phyloP scores from a whole-genome alignment of 495 filamentous ascomycete species.

The Corynascus novoguineensis region DNA sequence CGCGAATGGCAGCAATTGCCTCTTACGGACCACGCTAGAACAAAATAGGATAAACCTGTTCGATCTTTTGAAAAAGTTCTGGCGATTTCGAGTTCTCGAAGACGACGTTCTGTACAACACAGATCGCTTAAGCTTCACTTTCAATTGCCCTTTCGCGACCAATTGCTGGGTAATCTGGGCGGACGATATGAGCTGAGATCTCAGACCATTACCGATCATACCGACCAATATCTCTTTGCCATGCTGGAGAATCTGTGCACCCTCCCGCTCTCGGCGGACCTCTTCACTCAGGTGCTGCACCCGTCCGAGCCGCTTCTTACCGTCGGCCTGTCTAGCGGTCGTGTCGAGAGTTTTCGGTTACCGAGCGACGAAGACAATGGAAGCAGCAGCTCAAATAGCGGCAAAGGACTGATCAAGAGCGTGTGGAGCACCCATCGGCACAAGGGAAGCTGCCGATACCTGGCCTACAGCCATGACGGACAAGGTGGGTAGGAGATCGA shows the following conservation, averaged over 20 bases:
- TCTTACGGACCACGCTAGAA: neutral
- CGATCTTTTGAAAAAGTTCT: constrained; percentile 4
- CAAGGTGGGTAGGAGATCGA: constrained; percentile 36
- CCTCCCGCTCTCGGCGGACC: constrained; percentile 76
- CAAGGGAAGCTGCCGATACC: constrained; percentile 80
- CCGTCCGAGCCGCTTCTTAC: constrained; percentile 76
- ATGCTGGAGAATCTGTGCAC: constrained; percentile 84
- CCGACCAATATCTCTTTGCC: neutral
- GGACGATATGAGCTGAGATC: constrained; percentile 7
- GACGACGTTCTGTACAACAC: neutral
- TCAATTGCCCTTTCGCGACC: too few species aligned
- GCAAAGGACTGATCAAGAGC: constrained; percentile 71
- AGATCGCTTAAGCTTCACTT: neutral
- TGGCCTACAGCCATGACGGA: constrained; percentile 74
- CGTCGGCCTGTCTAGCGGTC: constrained; percentile 76
- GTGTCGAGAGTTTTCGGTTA: constrained; percentile 80
- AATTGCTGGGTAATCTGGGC: neutral
- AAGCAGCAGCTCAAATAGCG: constrained; percentile 49
- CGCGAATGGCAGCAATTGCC: neutral
- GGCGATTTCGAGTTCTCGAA: constrained; percentile 1
- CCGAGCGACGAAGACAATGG: constrained; percentile 52
- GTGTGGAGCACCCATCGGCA: constrained; percentile 84
- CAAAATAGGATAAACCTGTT: neutral
- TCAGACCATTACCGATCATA: neutral
- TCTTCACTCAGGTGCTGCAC: constrained; percentile 86